A percentile compares a stretch with the other conserved stretches of the same genome.
Conservation (phyloP, 1,284 basidiomycete species). For the Hymenochaete sp. region DNA sequence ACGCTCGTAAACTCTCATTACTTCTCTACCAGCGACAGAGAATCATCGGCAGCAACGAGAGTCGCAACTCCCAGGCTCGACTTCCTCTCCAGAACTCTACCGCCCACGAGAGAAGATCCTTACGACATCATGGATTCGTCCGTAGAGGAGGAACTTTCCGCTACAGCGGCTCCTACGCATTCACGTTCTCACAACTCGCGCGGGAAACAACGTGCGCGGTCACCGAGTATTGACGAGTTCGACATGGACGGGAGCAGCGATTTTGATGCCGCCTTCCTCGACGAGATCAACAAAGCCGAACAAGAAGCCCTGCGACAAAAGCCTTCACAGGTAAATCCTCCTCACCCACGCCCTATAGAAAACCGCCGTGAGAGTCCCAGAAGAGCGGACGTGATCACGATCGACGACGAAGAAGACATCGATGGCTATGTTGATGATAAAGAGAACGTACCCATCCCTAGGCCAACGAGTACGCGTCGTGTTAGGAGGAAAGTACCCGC, state of each 20-base stretch:
- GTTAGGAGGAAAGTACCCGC: constrained; percentile 20
- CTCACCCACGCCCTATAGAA: constrained; percentile 5
- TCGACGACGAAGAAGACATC: constrained; percentile 40
- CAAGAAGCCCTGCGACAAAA: constrained; percentile 27
- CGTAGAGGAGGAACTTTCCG: constrained; percentile 22
- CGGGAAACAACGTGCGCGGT: constrained; percentile 22
- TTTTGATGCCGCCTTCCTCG: constrained; percentile 32
- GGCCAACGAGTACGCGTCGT: constrained; percentile 44
- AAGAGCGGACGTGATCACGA: constrained; percentile 29
- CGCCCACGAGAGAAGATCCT: constrained; percentile 15
- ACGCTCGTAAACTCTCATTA: constrained; percentile 15
- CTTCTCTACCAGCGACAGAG: constrained; percentile 5
- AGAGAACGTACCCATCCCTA: constrained; percentile 49
- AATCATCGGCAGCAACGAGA: not conserved
- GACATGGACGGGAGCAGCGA: constrained; percentile 26
- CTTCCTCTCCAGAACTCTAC: constrained; percentile 11
- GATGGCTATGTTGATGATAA: constrained; percentile 48
- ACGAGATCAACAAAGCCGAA: constrained; percentile 27
- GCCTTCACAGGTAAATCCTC: not conserved
- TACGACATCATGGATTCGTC: constrained; percentile 15
- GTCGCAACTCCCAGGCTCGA: constrained; percentile 2
- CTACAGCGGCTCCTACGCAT: constrained; percentile 22
- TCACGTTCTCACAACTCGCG: constrained; percentile 1
- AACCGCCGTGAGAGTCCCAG: not conserved
- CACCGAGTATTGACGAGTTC: constrained; percentile 26